phyloP scores from a whole-genome alignment of 2,329 filamentous ascomycete genomes.

The Thermoascus crustaceus region DNA sequence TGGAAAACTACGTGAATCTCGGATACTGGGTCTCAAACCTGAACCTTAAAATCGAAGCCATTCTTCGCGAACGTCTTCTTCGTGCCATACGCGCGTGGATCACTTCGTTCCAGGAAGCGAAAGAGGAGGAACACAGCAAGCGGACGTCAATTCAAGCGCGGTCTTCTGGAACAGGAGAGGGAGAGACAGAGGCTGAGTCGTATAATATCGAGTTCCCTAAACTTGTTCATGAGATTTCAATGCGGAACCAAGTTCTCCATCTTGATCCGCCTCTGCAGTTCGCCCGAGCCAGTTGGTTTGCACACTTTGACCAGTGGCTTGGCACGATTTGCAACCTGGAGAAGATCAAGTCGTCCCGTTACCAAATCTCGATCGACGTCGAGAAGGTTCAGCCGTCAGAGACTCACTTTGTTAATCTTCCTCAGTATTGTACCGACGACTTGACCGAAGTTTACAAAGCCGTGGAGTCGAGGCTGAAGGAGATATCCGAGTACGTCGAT shows the following conservation, averaged over 20 bases:
- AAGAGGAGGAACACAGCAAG: constrained; percentile 20
- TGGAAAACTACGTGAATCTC: constrained; percentile 93
- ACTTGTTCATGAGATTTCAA: constrained; percentile 84
- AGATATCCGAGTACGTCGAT: constrained; percentile 80
- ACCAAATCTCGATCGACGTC: constrained; percentile 70
- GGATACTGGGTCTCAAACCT: constrained; percentile 80
- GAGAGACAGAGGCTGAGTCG: constrained; percentile 21
- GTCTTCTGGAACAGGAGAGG: constrained; percentile 12
- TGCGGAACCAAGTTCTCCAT: constrained; percentile 97
- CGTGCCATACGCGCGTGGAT: constrained; percentile 84
- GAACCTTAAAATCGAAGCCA: constrained; percentile 75
- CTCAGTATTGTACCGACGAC: constrained; percentile 70
- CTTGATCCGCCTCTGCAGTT: constrained; percentile 88
- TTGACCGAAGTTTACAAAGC: constrained; percentile 73
- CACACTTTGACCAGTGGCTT: constrained; percentile 87
- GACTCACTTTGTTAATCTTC: constrained; percentile 71
- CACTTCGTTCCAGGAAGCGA: constrained; percentile 62
- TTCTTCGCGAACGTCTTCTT: constrained; percentile 73
- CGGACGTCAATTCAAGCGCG: constrained; percentile 15
- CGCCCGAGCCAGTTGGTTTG: constrained; percentile 86
- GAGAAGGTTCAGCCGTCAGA: constrained; percentile 32
- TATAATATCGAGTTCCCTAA: constrained; percentile 36
- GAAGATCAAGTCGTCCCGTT: constrained; percentile 89
- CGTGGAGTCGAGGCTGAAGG: constrained; percentile 72
- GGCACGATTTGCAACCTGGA: constrained; percentile 85